Conservation (phyloP, 2,329 filamentous ascomycete species). For the Pseudovirgaria hyperparasitica region DNA sequence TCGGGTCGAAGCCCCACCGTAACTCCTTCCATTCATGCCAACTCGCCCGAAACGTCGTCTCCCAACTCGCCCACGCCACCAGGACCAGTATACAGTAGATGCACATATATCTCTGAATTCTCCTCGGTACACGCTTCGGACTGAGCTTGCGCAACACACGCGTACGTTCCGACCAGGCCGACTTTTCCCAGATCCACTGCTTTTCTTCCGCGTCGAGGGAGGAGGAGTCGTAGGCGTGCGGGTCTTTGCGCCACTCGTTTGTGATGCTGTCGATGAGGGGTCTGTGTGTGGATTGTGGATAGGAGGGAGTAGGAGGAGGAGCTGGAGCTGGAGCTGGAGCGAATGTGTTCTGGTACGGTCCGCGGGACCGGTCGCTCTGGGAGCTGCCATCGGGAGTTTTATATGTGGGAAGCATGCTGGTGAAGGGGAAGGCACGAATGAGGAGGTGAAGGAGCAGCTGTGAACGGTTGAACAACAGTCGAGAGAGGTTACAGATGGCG, state of each 20-base stretch:
- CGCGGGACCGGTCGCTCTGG: too few species aligned
- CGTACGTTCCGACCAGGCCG: conserved; percentile 12
- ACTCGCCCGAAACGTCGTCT: conserved; percentile 21
- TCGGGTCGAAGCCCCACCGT: conserved; percentile 19
- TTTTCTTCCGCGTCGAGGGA: conserved; percentile 21
- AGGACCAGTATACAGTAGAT: conserved; percentile 17
- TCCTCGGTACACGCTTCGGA: conserved; percentile 18
- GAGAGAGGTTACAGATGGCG: too few species aligned
- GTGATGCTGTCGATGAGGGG: conserved; percentile 12
- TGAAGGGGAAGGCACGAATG: too few species aligned
- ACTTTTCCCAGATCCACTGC: conserved; percentile 18
- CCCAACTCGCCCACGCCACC: conserved; percentile 22
- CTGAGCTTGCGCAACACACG: conserved; percentile 4
- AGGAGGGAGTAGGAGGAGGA: conserved; percentile 4
- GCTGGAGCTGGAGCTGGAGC: conserved; percentile 1
- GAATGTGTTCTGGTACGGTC: not conserved
- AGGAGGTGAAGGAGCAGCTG: too few species aligned
- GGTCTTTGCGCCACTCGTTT: conserved; percentile 9
- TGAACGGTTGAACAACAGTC: too few species aligned
- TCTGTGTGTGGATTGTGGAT: conserved; percentile 3
- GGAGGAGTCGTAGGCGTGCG: conserved; percentile 24
- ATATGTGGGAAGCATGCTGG: too few species aligned
- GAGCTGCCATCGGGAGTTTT: too few species aligned
- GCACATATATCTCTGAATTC: conserved; percentile 22
- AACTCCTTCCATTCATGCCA: conserved; percentile 21